A percentile compares a stretch with the other conserved stretches of the same genome.
Evolutionary conservation across 75 land plant genomes (phyloP).

Genomic region (Sequoiadendron giganteum): DNA sequence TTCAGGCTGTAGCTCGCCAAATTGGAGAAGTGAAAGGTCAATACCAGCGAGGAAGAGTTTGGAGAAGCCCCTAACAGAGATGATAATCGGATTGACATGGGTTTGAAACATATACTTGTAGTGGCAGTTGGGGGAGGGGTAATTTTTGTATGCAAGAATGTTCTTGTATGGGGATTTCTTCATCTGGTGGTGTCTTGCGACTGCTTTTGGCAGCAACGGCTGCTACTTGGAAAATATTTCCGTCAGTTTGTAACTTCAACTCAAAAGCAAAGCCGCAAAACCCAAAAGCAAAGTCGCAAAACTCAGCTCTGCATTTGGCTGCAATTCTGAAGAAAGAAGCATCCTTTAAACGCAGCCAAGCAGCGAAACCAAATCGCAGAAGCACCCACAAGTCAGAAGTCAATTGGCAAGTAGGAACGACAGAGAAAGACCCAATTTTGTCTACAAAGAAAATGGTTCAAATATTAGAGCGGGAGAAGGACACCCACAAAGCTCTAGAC

Average conservation of each 20-base stretch:
- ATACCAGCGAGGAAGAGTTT: too few species aligned
- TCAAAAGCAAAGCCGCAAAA: background rate
- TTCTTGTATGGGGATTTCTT: too few species aligned
- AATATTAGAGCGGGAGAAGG: background rate
- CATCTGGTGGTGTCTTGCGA: too few species aligned
- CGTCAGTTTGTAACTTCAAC: background rate
- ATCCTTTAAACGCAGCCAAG: background rate
- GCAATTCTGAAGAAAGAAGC: background rate
- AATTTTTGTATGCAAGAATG: too few species aligned
- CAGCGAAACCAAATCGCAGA: background rate
- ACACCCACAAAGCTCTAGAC: background rate
- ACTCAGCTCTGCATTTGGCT: background rate
- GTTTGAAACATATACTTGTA: too few species aligned
- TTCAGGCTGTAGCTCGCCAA: too few species aligned
- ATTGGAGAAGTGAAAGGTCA: too few species aligned
- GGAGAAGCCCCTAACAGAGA: too few species aligned
- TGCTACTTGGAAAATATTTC: background rate
- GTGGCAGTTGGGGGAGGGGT: too few species aligned
- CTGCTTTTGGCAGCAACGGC: too few species aligned
- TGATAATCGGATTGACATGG: too few species aligned
- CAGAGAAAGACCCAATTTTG: background rate
- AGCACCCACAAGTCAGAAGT: background rate
- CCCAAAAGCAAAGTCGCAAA: background rate
- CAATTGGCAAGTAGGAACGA: background rate
- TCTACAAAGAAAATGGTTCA: background rate